Percentiles rank a stretch among this genome's conserved stretches.
phyloP scores from a whole-genome alignment of 495 filamentous ascomycete genomes.

The Polyplosphaeria fusca region DNA sequence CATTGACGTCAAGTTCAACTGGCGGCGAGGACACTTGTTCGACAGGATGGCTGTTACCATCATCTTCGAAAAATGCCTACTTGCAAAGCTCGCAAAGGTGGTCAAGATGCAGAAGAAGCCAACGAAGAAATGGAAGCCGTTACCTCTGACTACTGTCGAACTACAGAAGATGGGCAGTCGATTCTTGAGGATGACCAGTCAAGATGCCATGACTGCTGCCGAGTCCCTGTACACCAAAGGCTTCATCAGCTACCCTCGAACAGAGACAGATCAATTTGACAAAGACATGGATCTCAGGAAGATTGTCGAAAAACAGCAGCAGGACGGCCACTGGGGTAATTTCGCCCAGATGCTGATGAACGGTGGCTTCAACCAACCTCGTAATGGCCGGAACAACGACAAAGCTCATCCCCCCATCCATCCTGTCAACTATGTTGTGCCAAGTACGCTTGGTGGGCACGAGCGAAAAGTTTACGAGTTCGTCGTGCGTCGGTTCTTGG shows the following conservation, averaged over 20 bases:
- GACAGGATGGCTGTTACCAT: conserved; percentile 78
- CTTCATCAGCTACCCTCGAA: conserved; percentile 95
- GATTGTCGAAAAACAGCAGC: conserved; percentile 79
- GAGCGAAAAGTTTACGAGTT: conserved; percentile 89
- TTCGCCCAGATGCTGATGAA: conserved; percentile 77
- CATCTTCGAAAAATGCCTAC: conserved; percentile 79
- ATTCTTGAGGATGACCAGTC: conserved; percentile 80
- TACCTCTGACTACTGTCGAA: conserved; percentile 95
- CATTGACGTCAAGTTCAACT: conserved; percentile 80
- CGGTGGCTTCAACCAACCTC: conserved; percentile 76
- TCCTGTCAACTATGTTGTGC: conserved; percentile 74
- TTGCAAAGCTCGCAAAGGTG: conserved; percentile 73
- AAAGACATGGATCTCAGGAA: conserved; percentile 78
- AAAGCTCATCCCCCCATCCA: conserved; percentile 97
- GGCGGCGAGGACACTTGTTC: conserved; percentile 80
- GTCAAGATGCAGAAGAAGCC: conserved; percentile 82
- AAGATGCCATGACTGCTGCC: conserved; percentile 81
- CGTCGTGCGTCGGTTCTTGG: conserved; percentile 87
- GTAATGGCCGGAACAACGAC: conserved; percentile 83
- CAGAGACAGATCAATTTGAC: conserved; percentile 96
- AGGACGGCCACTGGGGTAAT: conserved; percentile 69
- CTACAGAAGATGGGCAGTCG: conserved; percentile 92
- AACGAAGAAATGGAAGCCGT: conserved; percentile 88
- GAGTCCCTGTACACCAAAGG: conserved; percentile 91
- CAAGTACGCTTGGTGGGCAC: conserved; percentile 55